Evolutionary conservation across 768 basidiomycete genomes (phyloP).

Genomic region (Paxillus ammoniavirescens): DNA sequence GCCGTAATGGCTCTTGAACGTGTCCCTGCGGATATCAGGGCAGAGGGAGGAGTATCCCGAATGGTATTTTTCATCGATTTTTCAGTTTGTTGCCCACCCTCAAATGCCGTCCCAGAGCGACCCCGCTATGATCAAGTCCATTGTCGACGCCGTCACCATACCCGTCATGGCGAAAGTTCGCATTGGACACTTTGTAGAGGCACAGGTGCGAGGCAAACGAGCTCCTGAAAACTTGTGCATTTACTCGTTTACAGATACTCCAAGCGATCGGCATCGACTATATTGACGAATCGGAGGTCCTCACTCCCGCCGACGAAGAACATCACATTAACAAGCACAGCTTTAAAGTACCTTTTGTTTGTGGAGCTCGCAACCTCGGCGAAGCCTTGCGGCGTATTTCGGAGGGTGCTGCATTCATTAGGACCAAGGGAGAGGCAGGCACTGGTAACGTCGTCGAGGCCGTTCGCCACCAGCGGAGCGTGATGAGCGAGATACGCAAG

Average conservation of each 20-base stretch:
- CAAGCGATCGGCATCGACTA: slow-evolving; percentile 96
- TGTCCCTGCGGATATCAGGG: slow-evolving; percentile 93
- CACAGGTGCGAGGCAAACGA: slow-evolving; percentile 54
- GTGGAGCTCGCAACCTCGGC: slow-evolving; percentile 92
- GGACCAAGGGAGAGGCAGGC: slow-evolving; percentile 93
- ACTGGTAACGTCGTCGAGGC: slow-evolving; percentile 93
- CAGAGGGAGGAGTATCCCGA: slow-evolving; percentile 89
- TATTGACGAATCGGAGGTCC: slow-evolving; percentile 91
- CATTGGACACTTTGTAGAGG: slow-evolving; percentile 97
- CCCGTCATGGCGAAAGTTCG: slow-evolving; percentile 97
- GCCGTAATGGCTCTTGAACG: slow-evolving; percentile 98
- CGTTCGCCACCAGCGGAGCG: slow-evolving; percentile 85
- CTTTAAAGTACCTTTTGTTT: slow-evolving; percentile 95
- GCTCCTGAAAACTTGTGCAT: neutral
- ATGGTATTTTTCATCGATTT: slow-evolving; percentile 58
- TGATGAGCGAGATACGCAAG: slow-evolving; percentile 81
- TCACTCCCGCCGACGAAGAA: slow-evolving; percentile 95
- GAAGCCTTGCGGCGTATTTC: slow-evolving; percentile 95
- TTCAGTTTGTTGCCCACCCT: neutral
- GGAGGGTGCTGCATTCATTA: slow-evolving; percentile 97
- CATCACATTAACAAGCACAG: slow-evolving; percentile 96
- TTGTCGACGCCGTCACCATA: slow-evolving; percentile 92
- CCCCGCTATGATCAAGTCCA: slow-evolving; percentile 95
- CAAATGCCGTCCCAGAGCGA: slow-evolving; percentile 58
- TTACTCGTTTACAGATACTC: slow-evolving; percentile 59